phyloP scores from a whole-genome alignment of 371 early-diverging fungal genomes.

The Apophysomyces trapeziformis region DNA sequence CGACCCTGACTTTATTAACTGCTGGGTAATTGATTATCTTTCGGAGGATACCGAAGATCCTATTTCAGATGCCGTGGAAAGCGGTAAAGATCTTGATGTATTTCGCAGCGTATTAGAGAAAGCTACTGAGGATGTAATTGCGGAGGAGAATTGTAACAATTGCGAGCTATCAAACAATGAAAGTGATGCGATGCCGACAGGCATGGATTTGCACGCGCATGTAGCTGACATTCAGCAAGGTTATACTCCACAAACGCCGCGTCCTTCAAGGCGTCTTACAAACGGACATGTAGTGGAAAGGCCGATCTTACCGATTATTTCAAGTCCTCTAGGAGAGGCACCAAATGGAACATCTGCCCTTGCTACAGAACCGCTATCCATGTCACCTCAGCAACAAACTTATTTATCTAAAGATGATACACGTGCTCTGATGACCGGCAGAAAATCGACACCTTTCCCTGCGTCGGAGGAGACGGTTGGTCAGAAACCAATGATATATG shows the following conservation, averaged over 20 bases:
- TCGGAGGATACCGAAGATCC: conserved; percentile 23
- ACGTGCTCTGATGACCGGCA: not conserved
- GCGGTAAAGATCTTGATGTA: conserved; percentile 15
- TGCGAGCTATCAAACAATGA: not conserved
- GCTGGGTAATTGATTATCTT: conserved; percentile 41
- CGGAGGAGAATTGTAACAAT: conserved; percentile 9
- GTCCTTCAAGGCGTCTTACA: not conserved
- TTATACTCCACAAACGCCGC: not conserved
- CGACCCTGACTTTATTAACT: conserved; percentile 53
- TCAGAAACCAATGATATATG: conserved; percentile 33
- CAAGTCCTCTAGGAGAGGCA: not conserved
- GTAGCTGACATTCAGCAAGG: conserved; percentile 3
- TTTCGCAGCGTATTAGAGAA: conserved; percentile 29
- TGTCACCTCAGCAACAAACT: not conserved
- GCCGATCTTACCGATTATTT: not conserved
- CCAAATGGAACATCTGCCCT: not conserved
- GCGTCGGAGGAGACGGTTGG: conserved; percentile 4
- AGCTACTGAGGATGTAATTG: conserved; percentile 38
- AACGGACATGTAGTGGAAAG: not conserved
- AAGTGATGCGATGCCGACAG: not conserved
- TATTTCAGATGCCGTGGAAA: not conserved
- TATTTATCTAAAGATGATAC: not conserved
- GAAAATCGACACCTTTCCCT: not conserved
- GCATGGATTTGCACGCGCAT: not conserved
- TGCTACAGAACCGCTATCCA: not conserved